Evolutionary conservation across 176 grass and related monocot genomes (phyloP).

Genomic region (Tillandsia leiboldiana): DNA sequence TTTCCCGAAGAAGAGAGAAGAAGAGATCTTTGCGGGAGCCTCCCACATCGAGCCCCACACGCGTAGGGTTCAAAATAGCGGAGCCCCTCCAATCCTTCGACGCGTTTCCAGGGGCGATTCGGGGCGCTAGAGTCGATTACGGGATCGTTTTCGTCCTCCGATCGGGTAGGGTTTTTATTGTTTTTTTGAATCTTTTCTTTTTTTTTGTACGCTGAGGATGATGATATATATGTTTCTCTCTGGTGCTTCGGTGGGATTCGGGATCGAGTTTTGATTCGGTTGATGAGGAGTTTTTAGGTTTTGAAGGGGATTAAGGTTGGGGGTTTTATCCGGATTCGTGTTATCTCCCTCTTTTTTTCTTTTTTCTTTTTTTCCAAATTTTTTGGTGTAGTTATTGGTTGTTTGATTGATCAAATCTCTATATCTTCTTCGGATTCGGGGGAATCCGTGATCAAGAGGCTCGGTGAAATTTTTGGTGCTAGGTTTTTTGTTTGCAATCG

Average conservation of each 20-base stretch:
- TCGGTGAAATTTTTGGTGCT: conserved; percentile 91
- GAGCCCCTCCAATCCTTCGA: too few relatives aligned
- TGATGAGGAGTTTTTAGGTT: not conserved
- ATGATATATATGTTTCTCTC: not conserved
- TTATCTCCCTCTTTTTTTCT: not conserved
- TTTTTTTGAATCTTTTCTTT: too few relatives aligned
- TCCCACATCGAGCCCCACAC: not conserved
- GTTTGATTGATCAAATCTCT: not conserved
- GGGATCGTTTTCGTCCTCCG: not conserved
- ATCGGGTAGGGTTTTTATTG: not conserved
- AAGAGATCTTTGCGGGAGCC: conserved; percentile 19
- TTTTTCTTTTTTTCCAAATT: not conserved
- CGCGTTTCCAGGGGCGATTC: too few relatives aligned
- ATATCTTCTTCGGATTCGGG: conserved; percentile 21
- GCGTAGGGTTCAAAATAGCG: conserved; percentile 1
- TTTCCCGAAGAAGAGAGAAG: conserved; percentile 13
- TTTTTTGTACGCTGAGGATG: not conserved
- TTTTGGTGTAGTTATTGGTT: not conserved
- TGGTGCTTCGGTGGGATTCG: not conserved
- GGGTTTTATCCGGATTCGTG: not conserved
- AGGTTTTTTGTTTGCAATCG: conserved; percentile 59
- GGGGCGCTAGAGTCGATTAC: too few relatives aligned
- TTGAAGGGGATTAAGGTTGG: not conserved
- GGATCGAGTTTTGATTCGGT: not conserved
- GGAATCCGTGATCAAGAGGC: conserved; percentile 51